phyloP scores from a whole-genome alignment of 305 asterid genomes.

The Andrographis paniculata region DNA sequence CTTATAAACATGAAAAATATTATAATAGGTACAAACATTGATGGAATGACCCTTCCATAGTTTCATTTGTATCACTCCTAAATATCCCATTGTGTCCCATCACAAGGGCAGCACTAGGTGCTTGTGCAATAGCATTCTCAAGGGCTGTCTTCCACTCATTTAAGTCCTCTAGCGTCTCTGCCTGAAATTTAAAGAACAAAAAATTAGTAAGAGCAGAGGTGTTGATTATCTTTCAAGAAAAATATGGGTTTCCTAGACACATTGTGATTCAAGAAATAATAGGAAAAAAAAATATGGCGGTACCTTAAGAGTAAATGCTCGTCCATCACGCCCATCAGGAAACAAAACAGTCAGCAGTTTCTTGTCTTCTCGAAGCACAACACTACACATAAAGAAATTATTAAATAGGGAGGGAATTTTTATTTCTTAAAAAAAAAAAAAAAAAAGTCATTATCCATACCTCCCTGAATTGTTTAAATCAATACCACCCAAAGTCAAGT shows the following conservation, averaged over 20 bases:
- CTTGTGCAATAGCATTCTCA: conserved; percentile 93
- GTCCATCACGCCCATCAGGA: conserved; percentile 99
- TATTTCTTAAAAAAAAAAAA: background rate
- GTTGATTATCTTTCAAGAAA: too few species aligned
- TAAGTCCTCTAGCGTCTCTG: conserved; percentile 93
- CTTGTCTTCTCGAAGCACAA: conserved; percentile 98
- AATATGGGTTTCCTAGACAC: too few species aligned
- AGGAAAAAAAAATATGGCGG: background rate
- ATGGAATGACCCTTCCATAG: conserved; percentile 74
- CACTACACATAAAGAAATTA: conserved; percentile 43
- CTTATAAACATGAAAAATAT: conserved; percentile 11
- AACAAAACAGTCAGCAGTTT: conserved; percentile 87
- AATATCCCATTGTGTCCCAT: conserved; percentile 97
- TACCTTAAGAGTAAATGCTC: conserved; percentile 32
- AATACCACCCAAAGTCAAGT: conserved; percentile 93
- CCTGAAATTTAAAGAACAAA: conserved; percentile 42
- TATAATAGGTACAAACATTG: conserved; percentile 52
- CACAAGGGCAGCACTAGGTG: conserved; percentile 97
- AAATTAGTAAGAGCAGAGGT: conserved; percentile 16
- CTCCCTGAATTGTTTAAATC: conserved; percentile 98
- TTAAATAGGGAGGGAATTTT: conserved; percentile 7
- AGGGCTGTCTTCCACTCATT: conserved; percentile 98
- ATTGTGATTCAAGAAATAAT: conserved; percentile 3
- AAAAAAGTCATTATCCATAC: conserved; percentile 25
- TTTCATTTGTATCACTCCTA: conserved; percentile 68